Conservation (phyloP, 352 stramenopile genomes). For the Pythium sukuiense region DNA sequence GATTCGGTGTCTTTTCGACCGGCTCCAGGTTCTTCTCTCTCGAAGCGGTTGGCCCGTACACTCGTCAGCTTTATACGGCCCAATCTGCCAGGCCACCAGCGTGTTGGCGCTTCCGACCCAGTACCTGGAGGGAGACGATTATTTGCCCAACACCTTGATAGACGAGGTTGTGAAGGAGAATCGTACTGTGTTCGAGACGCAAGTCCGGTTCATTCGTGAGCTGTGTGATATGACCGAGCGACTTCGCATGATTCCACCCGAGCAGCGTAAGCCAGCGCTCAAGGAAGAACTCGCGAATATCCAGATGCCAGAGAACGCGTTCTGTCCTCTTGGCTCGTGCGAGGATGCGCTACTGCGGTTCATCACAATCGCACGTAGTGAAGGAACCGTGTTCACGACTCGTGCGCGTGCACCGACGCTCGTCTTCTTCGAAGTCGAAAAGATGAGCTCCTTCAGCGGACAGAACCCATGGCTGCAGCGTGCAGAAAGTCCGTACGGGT, state of each 20-base stretch:
- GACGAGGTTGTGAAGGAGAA: slow-evolving; percentile 31
- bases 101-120: slow-evolving; percentile 44
- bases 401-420: slow-evolving; percentile 80
- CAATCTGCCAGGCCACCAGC: slow-evolving; percentile 59
- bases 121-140: slow-evolving; percentile 41
- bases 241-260: slow-evolving; percentile 52
- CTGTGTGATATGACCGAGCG: slow-evolving; percentile 77
- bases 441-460: slow-evolving; percentile 33
- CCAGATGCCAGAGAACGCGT: slow-evolving; percentile 53
- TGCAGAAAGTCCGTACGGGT: slow-evolving; percentile 14
- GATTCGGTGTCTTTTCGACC: slow-evolving; percentile 66
- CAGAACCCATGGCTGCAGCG: slow-evolving; percentile 62
- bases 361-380: slow-evolving; percentile 56
- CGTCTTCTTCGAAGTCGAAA: slow-evolving; percentile 84
- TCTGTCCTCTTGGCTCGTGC: slow-evolving; percentile 69
- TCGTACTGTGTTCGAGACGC: slow-evolving; percentile 56
- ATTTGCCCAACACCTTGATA: slow-evolving; percentile 10
- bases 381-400: slow-evolving; percentile 88
- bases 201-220: slow-evolving; percentile 72
- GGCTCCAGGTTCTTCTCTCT: slow-evolving; percentile 49
- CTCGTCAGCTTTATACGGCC: slow-evolving; percentile 31
- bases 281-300: slow-evolving; percentile 60
- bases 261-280: slow-evolving; percentile 63
- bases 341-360: slow-evolving; percentile 64
- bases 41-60: neutral